These are phyloP conservation scores for Sutorius australiensis DNA, from an alignment of 768 basidiomycete genomes.

Conservation along the genomic window DNA sequence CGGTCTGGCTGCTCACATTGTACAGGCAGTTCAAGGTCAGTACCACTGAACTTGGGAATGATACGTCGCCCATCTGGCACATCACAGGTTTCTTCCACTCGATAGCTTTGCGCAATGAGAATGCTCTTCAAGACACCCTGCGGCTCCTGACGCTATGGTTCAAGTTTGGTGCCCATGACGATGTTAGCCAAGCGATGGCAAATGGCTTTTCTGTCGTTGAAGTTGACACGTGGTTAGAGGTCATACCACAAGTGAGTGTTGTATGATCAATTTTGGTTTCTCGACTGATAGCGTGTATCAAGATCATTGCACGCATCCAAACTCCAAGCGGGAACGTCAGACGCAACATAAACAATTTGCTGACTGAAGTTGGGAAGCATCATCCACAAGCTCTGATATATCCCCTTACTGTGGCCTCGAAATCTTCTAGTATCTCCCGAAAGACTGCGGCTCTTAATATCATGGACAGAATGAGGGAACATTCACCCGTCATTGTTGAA, in stretches of 20 bases:
- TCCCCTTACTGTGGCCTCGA: constrained; percentile 91
- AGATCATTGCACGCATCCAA: constrained; percentile 99
- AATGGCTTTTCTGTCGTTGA: constrained; percentile 85
- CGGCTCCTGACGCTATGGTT: constrained; percentile 96
- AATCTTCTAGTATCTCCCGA: constrained; percentile 83
- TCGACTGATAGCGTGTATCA: neutral
- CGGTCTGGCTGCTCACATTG: constrained; percentile 75
- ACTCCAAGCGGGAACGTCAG: constrained; percentile 86
- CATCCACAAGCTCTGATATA: constrained; percentile 98
- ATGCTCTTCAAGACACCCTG: constrained; percentile 91
- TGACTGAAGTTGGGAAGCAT: constrained; percentile 91
- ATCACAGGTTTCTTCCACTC: constrained; percentile 87
- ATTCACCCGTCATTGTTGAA: constrained; percentile 80
- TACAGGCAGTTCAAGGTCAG: constrained; percentile 87
- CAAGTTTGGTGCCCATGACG: constrained; percentile 88
- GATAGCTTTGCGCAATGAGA: constrained; percentile 83
- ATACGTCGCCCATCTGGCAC: constrained; percentile 10
- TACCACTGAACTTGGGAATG: neutral
- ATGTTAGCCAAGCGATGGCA: constrained; percentile 86
- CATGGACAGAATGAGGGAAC: constrained; percentile 92
- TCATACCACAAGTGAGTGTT: constrained; percentile 84
- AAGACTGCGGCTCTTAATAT: constrained; percentile 80
- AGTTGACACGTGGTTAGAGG: constrained; percentile 97
- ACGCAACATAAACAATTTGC: constrained; percentile 80
- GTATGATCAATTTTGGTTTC: neutral